phyloP scores from a whole-genome alignment of 345 rosid species.

The Hirschfeldia incana region DNA sequence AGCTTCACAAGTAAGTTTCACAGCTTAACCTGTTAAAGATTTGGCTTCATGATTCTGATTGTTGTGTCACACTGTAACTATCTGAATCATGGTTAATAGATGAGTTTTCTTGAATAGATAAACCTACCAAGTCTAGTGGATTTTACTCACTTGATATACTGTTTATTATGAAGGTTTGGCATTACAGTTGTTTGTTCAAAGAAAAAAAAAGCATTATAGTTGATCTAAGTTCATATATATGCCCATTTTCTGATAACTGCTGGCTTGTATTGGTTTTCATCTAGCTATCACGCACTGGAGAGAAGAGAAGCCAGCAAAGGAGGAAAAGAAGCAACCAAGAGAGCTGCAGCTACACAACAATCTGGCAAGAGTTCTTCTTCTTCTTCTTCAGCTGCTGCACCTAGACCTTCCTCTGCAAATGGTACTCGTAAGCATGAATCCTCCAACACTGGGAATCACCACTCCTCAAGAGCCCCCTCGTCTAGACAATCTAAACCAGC shows the following conservation, averaged over 20 bases:
- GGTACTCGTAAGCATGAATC: conserved; percentile 60
- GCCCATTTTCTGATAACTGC: not conserved
- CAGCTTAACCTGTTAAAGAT: not conserved
- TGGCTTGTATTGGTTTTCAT: not conserved
- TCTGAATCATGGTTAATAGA: not conserved
- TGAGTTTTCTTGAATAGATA: not conserved
- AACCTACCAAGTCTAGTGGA: not conserved
- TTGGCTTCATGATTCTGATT: not conserved
- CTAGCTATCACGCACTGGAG: conserved; percentile 83
- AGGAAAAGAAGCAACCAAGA: conserved; percentile 83
- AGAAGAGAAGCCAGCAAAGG: conserved; percentile 91
- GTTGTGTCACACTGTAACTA: not conserved
- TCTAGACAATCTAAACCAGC: conserved; percentile 52
- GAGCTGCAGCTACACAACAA: conserved; percentile 60
- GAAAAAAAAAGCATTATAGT: not conserved
- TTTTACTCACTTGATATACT: not conserved
- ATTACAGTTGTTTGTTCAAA: not conserved
- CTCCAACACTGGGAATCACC: conserved; percentile 46
- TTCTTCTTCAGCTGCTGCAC: conserved; percentile 49
- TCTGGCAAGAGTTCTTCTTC: conserved; percentile 59
- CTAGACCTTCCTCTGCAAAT: conserved; percentile 63
- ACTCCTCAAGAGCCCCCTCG: conserved; percentile 48
- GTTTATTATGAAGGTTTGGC: not conserved
- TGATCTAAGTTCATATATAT: not conserved
- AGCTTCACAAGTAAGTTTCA: conserved; percentile 48